Conservation (phyloP, 2,329 filamentous ascomycete genomes). For the Cercospora canescens region DNA sequence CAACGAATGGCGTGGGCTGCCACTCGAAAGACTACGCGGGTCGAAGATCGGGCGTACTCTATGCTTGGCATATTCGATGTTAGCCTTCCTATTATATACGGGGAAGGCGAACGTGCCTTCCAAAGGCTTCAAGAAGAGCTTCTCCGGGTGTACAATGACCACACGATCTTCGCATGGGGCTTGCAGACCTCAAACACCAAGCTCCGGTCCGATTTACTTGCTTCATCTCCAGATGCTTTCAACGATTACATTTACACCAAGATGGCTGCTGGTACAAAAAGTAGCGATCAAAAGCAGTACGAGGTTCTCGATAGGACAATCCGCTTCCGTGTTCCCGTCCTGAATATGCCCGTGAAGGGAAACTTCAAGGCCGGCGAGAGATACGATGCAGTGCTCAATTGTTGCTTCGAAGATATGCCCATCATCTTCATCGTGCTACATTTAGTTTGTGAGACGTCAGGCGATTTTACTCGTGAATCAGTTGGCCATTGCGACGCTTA, state of each 20-base stretch:
- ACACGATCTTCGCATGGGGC: background rate
- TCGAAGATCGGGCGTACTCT: background rate
- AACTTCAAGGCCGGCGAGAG: background rate
- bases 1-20: background rate
- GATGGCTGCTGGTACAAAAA: background rate
- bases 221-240: background rate
- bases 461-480: background rate
- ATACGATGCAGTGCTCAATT: background rate
- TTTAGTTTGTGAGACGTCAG: background rate
- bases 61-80: background rate
- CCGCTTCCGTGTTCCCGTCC: background rate
- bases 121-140: background rate
- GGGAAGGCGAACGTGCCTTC: background rate
- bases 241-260: background rate
- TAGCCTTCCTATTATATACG: background rate
- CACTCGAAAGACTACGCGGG: background rate
- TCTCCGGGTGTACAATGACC: background rate
- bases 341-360: background rate
- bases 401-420: background rate
- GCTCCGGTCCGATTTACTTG: background rate
- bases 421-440: background rate
- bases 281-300: background rate
- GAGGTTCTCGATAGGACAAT: background rate
- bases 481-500: background rate
- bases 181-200: background rate